Evolutionary conservation across 345 rosid species (phyloP).

Genomic region (Salix dunnii): DNA sequence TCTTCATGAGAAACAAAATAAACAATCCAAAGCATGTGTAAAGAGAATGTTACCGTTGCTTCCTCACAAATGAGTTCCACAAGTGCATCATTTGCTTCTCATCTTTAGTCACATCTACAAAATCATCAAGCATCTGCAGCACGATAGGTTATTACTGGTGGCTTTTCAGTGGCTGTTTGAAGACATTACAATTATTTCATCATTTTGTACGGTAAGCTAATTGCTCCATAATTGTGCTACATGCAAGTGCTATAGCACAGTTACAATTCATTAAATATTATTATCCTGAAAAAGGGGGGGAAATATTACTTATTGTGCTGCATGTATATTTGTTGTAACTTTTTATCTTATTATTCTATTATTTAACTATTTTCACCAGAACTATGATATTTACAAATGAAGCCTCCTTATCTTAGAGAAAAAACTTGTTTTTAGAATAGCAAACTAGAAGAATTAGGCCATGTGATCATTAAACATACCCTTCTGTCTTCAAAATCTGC

Average conservation of each 20-base stretch:
- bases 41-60: slow-evolving; percentile 65
- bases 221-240: not conserved
- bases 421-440: not conserved
- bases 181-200: not conserved
- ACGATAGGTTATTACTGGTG: not conserved
- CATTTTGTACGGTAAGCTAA: not conserved
- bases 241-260: not conserved
- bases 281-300: not conserved
- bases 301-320: not conserved
- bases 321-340: not conserved
- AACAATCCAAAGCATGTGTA: not conserved
- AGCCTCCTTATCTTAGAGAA: not conserved
- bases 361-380: not conserved
- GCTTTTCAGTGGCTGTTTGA: not conserved
- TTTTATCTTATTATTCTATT: not conserved
- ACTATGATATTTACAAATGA: not conserved
- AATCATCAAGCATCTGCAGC: slow-evolving; percentile 96
- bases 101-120: slow-evolving; percentile 93
- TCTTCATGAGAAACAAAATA: not conserved
- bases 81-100: slow-evolving; percentile 97
- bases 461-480: slow-evolving; percentile 43
- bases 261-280: not conserved
- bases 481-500: slow-evolving; percentile 98
- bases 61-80: slow-evolving; percentile 97
- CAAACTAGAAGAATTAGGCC: not conserved